A percentile compares a stretch with the other conserved stretches of the same genome.
phyloP scores from a whole-genome alignment of 306 rosid genomes.

The Fragaria vesca region DNA sequence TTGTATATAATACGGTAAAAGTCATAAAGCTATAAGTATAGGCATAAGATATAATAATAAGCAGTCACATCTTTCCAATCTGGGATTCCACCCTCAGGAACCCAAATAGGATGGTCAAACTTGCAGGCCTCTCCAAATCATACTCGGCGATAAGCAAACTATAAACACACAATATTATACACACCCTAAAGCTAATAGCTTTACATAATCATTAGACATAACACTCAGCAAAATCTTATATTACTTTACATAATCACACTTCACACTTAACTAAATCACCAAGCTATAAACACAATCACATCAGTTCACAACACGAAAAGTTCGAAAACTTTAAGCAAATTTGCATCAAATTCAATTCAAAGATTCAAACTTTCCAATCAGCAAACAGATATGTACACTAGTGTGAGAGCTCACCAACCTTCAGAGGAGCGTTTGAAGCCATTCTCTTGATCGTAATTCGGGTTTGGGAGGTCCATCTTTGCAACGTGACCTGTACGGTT shows the following conservation, averaged over 20 bases:
- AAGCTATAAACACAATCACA: too few relatives aligned
- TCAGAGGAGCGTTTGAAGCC: too few relatives aligned
- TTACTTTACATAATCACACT: neutral
- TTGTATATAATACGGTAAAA: slow-evolving; percentile 19
- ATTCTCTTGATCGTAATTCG: too few relatives aligned
- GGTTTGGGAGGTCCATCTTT: neutral
- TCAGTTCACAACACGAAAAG: too few relatives aligned
- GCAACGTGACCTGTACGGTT: neutral
- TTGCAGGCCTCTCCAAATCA: slow-evolving; percentile 95
- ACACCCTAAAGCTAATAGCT: neutral
- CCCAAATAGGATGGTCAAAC: slow-evolving; percentile 99
- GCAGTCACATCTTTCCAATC: slow-evolving; percentile 99
- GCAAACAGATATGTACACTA: too few relatives aligned
- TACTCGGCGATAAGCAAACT: neutral
- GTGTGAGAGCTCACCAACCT: neutral
- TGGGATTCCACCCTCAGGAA: slow-evolving; percentile 99
- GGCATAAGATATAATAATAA: slow-evolving; percentile 55
- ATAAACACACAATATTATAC: neutral
- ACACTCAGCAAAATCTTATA: neutral
- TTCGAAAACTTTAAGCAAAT: too few relatives aligned
- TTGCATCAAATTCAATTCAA: too few relatives aligned
- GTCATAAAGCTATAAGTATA: slow-evolving; percentile 32
- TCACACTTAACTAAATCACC: too few relatives aligned
- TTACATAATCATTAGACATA: neutral
- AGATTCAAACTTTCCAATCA: neutral